A percentile compares a stretch with the other conserved stretches of the same genome.
These are phyloP conservation scores for Nidularia pulvinata DNA, from an alignment of 768 basidiomycete genomes.

Conservation along the genomic window DNA sequence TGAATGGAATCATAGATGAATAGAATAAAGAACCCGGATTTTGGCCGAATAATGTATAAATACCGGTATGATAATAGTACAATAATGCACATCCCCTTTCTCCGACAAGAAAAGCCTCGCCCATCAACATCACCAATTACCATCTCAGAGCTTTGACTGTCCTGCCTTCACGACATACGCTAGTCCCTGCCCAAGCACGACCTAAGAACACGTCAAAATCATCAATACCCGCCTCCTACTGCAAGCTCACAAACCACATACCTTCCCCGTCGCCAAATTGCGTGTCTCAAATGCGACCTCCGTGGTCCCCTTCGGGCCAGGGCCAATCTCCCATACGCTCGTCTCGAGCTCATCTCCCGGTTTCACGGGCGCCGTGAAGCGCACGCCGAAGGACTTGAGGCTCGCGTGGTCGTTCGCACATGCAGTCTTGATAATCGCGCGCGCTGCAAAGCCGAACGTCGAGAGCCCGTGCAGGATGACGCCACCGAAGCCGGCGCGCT, in stretches of 20 bases:
- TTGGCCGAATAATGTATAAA: too few species aligned
- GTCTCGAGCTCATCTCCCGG: constrained; percentile 85
- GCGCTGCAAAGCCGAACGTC: constrained; percentile 80
- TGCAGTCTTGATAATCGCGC: constrained; percentile 66
- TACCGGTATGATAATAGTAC: not conserved
- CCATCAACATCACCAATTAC: not conserved
- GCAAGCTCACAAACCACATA: too few species aligned
- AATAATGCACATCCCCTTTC: not conserved
- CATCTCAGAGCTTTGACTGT: constrained; percentile 21
- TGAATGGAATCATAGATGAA: too few species aligned
- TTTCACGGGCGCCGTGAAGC: constrained; percentile 84
- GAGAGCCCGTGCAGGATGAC: constrained; percentile 86
- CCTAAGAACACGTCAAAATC: constrained; percentile 7
- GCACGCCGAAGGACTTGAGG: constrained; percentile 66
- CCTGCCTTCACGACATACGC: constrained; percentile 58
- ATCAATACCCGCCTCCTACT: too few species aligned
- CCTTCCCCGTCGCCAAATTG: constrained; percentile 58
- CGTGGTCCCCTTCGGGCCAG: constrained; percentile 54
- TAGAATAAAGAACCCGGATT: too few species aligned
- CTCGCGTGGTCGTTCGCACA: constrained; percentile 61
- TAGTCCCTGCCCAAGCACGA: constrained; percentile 59
- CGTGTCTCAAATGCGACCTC: constrained; percentile 67
- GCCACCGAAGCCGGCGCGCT: constrained; percentile 76
- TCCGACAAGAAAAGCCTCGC: not conserved
- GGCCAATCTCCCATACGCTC: constrained; percentile 74